Conservation (phyloP, 805 yeast genomes). For the Lipomyces sp. region DNA sequence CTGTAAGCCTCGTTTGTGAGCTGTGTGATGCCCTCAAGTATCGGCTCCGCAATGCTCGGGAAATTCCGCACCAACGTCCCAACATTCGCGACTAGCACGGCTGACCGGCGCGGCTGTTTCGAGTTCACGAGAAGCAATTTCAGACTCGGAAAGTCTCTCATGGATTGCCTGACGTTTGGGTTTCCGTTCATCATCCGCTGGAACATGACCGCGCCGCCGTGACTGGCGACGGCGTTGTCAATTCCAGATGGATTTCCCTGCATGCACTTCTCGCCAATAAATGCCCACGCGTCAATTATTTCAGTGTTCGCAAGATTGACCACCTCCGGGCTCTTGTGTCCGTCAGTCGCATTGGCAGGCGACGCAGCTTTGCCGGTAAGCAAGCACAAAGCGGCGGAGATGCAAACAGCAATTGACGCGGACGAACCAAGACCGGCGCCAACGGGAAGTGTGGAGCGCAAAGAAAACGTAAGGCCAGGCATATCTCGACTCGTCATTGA, state of each 20-base stretch:
- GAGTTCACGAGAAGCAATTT: slow-evolving; percentile 79
- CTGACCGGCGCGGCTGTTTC: slow-evolving; percentile 81
- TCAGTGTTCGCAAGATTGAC: slow-evolving; percentile 42
- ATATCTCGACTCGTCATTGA: slow-evolving; percentile 50
- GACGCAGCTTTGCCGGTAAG: slow-evolving; percentile 17
- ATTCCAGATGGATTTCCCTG: slow-evolving; percentile 97
- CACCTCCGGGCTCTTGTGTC: slow-evolving; percentile 34
- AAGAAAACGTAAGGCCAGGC: slow-evolving; percentile 56
- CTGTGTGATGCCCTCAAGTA: slow-evolving; percentile 73
- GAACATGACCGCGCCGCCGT: slow-evolving; percentile 93
- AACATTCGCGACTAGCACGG: slow-evolving; percentile 76
- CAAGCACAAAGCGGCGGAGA: slow-evolving; percentile 52
- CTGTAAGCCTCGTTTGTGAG: slow-evolving; percentile 70
- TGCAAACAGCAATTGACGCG: slow-evolving; percentile 82
- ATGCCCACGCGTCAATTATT: slow-evolving; percentile 83
- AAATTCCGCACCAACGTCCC: slow-evolving; percentile 50
- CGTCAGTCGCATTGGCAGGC: slow-evolving; percentile 7
- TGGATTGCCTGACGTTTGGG: slow-evolving; percentile 17
- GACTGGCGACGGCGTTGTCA: slow-evolving; percentile 92
- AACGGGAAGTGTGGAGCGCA: slow-evolving; percentile 82
- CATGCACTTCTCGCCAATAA: slow-evolving; percentile 89
- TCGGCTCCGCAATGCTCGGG: slow-evolving; percentile 54
- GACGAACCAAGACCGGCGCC: slow-evolving; percentile 98
- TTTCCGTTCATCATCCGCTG: slow-evolving; percentile 47
- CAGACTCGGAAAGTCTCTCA: slow-evolving; percentile 61